Percentiles rank a stretch among this genome's conserved stretches.
Evolutionary conservation across 192 early-diverging fungal genomes (phyloP).

Genomic region (Gamsiella multidivaricata): DNA sequence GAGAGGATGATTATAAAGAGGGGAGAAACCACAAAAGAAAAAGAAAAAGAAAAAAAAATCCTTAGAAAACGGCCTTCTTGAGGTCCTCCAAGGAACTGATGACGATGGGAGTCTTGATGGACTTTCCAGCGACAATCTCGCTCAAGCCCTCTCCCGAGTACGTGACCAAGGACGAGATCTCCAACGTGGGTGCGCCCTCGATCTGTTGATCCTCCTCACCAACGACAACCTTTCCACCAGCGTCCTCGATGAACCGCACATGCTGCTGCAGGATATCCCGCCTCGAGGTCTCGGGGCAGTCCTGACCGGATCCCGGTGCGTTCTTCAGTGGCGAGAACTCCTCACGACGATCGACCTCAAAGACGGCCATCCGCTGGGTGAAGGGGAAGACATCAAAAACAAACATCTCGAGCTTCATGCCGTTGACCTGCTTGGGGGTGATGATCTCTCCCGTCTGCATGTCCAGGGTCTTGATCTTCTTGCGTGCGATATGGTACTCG

Average conservation of each 20-base stretch:
- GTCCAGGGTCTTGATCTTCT: constrained; percentile 97
- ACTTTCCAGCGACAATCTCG: constrained; percentile 77
- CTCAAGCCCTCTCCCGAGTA: constrained; percentile 93
- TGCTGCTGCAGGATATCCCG: constrained; percentile 90
- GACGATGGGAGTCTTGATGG: constrained; percentile 66
- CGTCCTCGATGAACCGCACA: constrained; percentile 85
- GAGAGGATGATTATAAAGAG: background rate
- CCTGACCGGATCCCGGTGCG: constrained; percentile 86
- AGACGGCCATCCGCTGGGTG: constrained; percentile 86
- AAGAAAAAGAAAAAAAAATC: background rate
- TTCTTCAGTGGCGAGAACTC: constrained; percentile 99
- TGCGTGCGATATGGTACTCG: constrained; percentile 97
- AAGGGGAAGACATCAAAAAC: constrained; percentile 99
- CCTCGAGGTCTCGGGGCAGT: constrained; percentile 94
- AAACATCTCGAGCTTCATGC: constrained; percentile 99
- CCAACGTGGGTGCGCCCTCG: constrained; percentile 67
- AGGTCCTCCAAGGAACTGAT: constrained; percentile 43
- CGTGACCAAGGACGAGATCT: constrained; percentile 90
- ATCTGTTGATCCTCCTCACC: constrained; percentile 57
- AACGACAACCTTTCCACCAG: constrained; percentile 82
- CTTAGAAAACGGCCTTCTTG: constrained; percentile 34
- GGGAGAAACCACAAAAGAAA: background rate
- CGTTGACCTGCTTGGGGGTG: constrained; percentile 85
- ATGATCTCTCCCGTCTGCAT: constrained; percentile 75
- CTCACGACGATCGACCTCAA: constrained; percentile 92